A percentile compares a stretch with the other conserved stretches of the same genome.
Evolutionary conservation across 305 asterid genomes (phyloP).

Genomic region (Vinca major): DNA sequence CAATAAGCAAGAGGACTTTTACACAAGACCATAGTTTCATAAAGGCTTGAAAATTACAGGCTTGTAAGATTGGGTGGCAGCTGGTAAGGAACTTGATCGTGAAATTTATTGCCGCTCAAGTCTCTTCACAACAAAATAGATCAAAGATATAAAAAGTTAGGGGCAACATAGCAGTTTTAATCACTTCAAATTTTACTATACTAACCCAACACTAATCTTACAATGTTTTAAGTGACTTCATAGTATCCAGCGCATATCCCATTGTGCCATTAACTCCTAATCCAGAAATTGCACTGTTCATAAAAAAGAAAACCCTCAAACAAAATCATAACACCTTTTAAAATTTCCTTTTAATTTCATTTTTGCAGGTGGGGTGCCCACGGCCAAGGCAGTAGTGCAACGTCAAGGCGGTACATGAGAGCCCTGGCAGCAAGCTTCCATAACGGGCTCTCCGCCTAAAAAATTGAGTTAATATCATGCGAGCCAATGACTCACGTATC

Average conservation of each 20-base stretch:
- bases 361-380: neutral
- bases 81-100: conserved; percentile 75
- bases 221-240: conserved; percentile 64
- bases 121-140: conserved; percentile 47
- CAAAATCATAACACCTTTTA: conserved; percentile 1
- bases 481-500: neutral
- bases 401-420: neutral
- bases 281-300: conserved; percentile 59
- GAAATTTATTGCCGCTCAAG: conserved; percentile 73
- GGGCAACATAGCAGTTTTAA: neutral
- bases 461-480: conserved; percentile 13
- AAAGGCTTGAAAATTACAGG: conserved; percentile 49
- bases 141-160: neutral
- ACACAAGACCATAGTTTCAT: conserved; percentile 18
- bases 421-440: conserved; percentile 4
- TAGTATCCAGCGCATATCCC: conserved; percentile 74
- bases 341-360: no score
- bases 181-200: neutral
- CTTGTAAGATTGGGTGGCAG: conserved; percentile 73
- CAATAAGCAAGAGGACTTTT: conserved; percentile 10
- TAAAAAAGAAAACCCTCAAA: conserved; percentile 21
- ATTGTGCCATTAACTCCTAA: conserved; percentile 72
- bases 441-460: neutral
- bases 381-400: neutral
- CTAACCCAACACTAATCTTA: conserved; percentile 24